A percentile compares a stretch with the other conserved stretches of the same genome.
phyloP scores from a whole-genome alignment of 805 yeast genomes.

The Blastobotrys terrestris region DNA sequence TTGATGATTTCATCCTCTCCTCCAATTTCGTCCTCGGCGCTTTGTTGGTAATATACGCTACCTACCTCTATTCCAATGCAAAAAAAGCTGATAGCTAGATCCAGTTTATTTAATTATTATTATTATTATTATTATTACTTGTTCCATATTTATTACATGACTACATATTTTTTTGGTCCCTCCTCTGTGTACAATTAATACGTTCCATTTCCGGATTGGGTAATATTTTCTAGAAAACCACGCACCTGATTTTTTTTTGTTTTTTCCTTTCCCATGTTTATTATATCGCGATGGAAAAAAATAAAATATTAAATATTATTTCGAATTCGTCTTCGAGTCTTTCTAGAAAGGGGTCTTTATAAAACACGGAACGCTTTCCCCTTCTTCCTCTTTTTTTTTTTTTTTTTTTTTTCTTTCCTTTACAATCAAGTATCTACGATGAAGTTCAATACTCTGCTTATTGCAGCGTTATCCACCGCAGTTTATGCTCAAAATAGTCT shows the following conservation, averaged over 20 bases:
- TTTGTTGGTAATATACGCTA: constrained; percentile 29
- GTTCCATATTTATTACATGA: neutral
- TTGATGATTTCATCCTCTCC: constrained; percentile 29
- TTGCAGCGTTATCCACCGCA: neutral
- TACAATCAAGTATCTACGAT: neutral
- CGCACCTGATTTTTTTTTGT: too few species aligned
- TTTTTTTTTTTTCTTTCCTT: neutral
- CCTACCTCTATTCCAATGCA: constrained; percentile 27
- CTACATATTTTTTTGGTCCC: neutral
- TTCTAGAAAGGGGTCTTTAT: neutral
- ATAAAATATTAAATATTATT: too few species aligned
- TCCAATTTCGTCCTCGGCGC: constrained; percentile 31
- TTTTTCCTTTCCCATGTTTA: too few species aligned
- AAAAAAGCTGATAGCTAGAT: neutral
- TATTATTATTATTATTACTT: too few species aligned
- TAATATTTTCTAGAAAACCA: too few species aligned
- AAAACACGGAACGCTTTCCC: neutral
- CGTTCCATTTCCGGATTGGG: neutral
- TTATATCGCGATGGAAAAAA: too few species aligned
- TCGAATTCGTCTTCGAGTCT: neutral
- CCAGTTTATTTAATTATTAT: neutral
- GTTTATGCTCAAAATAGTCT: neutral
- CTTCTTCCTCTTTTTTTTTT: too few species aligned
- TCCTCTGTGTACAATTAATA: neutral
- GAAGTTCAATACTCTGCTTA: neutral